Base-by-base conservation (phyloP, 208 protist species). In the Leishmania braziliensis region DNA sequence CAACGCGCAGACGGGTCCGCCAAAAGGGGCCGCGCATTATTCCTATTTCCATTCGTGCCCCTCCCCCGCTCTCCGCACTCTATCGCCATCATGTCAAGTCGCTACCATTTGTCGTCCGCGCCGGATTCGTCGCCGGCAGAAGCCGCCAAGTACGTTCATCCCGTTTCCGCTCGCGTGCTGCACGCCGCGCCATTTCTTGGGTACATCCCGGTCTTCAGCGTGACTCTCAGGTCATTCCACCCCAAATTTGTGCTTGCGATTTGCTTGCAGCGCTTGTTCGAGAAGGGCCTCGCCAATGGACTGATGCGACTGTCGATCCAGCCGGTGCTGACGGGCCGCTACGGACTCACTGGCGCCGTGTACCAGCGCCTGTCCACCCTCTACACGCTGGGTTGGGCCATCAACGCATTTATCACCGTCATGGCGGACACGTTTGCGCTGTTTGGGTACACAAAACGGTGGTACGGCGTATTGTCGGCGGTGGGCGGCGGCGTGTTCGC, bases 391-490 rank as follows among this genome's bases (percentile, higher is more conserved):
- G 93, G 87, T 26, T 93, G 88, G 83, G 87, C 91, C 43, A 80
- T 93, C 68, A 97, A 94, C 77, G 82, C 93, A 63, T 80, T 95
- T 73, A 86, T 86, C 54, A 92, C 89, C 18, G 85, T 91, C 48
- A 75, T 95, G 39, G 89, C 86, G 26, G 93, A 95, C 77, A 88
- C 85, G 72, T 90, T 95, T 56, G 84, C 89, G 10, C 69, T 95
- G 20, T 87, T 92, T 36, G 89, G 90, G 43, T 95, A 95, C 83
- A 90, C 89, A 10, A 95, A 95, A 86, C 89, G 92, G 8, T 97
- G 90, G 90, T 94, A 93, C 90, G 78, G 86, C 51, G 79, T 89
- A 46, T 9, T 89, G 9, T 95, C 89, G 3, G 86, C 84, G 33
- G 39, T 95, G n/a, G 33, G 90, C 43, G 91, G 89, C 39, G 80